Conservation (phyloP, 2,329 filamentous ascomycete species). For the Fusarium coicis region DNA sequence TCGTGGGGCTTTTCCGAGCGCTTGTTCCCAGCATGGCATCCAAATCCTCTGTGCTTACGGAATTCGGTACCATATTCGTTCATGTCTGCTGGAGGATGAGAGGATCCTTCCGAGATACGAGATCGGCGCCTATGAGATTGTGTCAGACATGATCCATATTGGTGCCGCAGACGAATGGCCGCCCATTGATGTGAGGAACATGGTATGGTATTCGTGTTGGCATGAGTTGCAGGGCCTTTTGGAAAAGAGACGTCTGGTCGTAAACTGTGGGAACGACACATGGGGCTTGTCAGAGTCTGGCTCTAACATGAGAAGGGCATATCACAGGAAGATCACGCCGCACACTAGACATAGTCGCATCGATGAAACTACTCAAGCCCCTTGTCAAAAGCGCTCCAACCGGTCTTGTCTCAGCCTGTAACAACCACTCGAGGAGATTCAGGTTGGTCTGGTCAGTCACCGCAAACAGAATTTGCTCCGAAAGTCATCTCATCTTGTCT, state of each 20-base stretch:
- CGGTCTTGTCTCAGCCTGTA: constrained; percentile 4
- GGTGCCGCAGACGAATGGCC: background rate
- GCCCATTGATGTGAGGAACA: background rate
- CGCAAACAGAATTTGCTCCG: background rate
- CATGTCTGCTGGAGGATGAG: constrained; percentile 4
- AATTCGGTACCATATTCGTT: constrained; percentile 7
- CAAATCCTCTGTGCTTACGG: background rate
- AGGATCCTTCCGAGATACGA: constrained; percentile 8
- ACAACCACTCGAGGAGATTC: background rate
- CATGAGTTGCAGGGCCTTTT: constrained; percentile 8
- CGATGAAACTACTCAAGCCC: background rate
- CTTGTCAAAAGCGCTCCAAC: background rate
- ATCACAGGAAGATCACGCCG: constrained; percentile 1
- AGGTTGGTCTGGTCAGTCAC: background rate
- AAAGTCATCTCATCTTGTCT: background rate
- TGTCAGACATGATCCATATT: background rate
- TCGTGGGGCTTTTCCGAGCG: background rate
- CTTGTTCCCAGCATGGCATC: background rate
- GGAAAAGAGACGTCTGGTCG: constrained; percentile 2
- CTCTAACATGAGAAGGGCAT: background rate
- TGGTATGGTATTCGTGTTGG: constrained; percentile 8
- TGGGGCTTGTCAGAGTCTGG: background rate
- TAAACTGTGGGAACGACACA: constrained; percentile 4
- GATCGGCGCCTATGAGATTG: background rate
- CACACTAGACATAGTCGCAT: constrained; percentile 13